Evolutionary conservation across 2,329 filamentous ascomycete genomes (phyloP), one percentile per base, ranked within the genome.

Genomic region (Colletotrichum filicis): DNA sequence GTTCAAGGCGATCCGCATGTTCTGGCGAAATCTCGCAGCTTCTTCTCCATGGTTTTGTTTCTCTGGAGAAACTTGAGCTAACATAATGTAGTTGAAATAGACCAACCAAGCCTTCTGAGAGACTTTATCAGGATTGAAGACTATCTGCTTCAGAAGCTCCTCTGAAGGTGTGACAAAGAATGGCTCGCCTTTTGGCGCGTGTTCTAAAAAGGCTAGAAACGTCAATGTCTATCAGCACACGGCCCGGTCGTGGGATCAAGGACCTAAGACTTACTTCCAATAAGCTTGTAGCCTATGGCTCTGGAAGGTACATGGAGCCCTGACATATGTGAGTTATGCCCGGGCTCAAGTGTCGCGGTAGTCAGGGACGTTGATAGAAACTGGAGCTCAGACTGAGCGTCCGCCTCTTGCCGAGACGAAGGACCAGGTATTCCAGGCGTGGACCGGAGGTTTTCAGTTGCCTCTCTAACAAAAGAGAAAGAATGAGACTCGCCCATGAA

Each of bases 31-130:
- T 2, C 49, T 63, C 4, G 26, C 22, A 6, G 52, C 26, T 14
- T 58, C 37, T 8, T 26, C 5, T 6, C 4, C 55, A 11, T 65
- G 26, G 11, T 14, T n/a, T 2, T 14, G 24, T 26, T 58, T 22
- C 11, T 37, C 53, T 1, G 66, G 37, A 1, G 60, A 69, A 0
- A 64, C 52, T 9, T 65, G 35, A 19, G 60, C 60, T 3, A 69
- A 61, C 60, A 69, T 65, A 7, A 65, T 65, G 60, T 69, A 69
- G 52, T 69, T 69, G 14, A 65, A 30, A 37, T 30, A 69, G 1
- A 65, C 52, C 8, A 65, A 14, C 66, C 60, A 69, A 3, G 66
- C 66, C 9, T 65, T 52, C 5, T 69, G 52, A 2, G 42, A 30
- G 1, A 69, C 52, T 24, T 49, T 42, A 3, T 26, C 52, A 7